Conservation (phyloP, 2,329 filamentous ascomycete genomes). For the Penicillium hordei region DNA sequence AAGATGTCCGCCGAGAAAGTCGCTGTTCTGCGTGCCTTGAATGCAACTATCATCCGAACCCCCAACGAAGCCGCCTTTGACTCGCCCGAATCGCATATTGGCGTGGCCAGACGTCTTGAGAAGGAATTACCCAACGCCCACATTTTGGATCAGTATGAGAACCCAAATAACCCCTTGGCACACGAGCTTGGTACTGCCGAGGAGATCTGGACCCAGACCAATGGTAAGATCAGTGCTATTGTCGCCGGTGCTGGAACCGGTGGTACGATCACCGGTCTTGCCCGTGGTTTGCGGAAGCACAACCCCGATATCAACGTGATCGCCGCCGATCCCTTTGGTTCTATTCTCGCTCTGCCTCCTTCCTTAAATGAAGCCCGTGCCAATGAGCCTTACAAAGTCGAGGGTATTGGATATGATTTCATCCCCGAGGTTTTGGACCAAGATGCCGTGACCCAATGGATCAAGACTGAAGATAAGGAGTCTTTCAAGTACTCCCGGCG, state of each 20-base stretch:
- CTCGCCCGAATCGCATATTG: constrained; percentile 93
- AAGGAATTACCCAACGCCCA: constrained; percentile 97
- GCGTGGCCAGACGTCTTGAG: constrained; percentile 82
- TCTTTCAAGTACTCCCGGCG: constrained; percentile 88
- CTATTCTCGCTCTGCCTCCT: constrained; percentile 81
- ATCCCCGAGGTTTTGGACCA: constrained; percentile 90
- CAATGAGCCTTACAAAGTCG: constrained; percentile 92
- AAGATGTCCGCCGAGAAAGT: constrained; percentile 99
- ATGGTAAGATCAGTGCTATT: constrained; percentile 76
- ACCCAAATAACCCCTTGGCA: constrained; percentile 85
- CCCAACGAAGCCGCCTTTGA: constrained; percentile 95
- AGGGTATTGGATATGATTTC: constrained; percentile 98
- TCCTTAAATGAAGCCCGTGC: constrained; percentile 73
- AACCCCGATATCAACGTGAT: constrained; percentile 82
- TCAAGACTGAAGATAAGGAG: constrained; percentile 93
- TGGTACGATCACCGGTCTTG: constrained; percentile 89
- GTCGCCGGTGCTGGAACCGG: constrained; percentile 80
- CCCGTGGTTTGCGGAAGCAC: constrained; percentile 82
- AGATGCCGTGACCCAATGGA: constrained; percentile 83
- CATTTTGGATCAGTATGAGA: constrained; percentile 95
- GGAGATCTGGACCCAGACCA: constrained; percentile 92
- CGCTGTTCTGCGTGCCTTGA: constrained; percentile 85
- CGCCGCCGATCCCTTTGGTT: constrained; percentile 88
- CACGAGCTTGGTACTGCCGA: constrained; percentile 94
- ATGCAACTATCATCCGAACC: constrained; percentile 95